Base-by-base conservation (phyloP, 2,329 filamentous ascomycete species). In the Pestalotiopsis sp. region DNA sequence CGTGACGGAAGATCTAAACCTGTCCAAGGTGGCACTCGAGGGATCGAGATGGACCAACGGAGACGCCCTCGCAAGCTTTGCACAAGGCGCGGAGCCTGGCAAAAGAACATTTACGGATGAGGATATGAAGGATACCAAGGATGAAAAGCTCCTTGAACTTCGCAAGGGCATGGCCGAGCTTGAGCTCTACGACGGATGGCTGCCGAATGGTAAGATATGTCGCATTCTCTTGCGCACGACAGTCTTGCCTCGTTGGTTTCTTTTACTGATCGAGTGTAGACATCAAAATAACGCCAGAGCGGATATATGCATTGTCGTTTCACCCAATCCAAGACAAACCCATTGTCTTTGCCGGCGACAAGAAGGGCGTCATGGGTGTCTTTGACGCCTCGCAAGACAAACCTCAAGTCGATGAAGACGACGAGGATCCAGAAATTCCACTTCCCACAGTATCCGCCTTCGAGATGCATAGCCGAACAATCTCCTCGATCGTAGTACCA, bases 291-390 rank as follows among this genome's bases (percentile, higher is more conserved):
- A 95, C 93, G 0, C 95, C 94, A 0, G 94, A 97, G 73, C 85
- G 95, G 66, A 88, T 97, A 14, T 99, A 98, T 76, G 87, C 93
- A 0, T 89, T 98, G 74, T 90, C 91, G 0, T 95, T 99, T 74
- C 96, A 99, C 75, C 96, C 96, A 0, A 95, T 91, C 0, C 85
- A 90, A 69, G 90, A 95, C 2, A 98, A 98, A 75, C 90, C 95
- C 0, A 84, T 99, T 2, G 87, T 98, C 1, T 97, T 99, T 77
- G 95, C 95, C 0, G 95, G 95, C 12, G 96, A 99, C 76, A 99
- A 99, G 78, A 87, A 97, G 72, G 95, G 96, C 1, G 93, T 94
- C 27, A 85, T 98, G 69, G 96, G 96, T 0, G 89, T 99, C 1
- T 95, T 98, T 67, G 95, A 99, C 77, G 94, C 91, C 1, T 95